Conservation (phyloP, 2,329 filamentous ascomycete genomes). For the Rutstroemia sydowiana region DNA sequence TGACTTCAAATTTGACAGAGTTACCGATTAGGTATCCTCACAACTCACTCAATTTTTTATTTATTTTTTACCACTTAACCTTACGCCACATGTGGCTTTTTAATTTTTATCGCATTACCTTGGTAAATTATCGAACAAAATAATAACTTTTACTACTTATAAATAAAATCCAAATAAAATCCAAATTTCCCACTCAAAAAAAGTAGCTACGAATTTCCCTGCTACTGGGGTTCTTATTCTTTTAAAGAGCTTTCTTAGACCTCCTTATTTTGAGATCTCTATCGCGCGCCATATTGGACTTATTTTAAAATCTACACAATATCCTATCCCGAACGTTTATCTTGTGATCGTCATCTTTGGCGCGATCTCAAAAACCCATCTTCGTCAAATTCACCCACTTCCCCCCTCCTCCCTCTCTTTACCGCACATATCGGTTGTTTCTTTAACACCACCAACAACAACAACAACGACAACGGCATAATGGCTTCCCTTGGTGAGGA, state of each 20-base stretch:
- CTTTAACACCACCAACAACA: too few relatives aligned
- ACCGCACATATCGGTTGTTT: too few relatives aligned
- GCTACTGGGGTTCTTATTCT: conserved; percentile 3
- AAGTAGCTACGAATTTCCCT: conserved; percentile 3
- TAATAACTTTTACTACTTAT: too few relatives aligned
- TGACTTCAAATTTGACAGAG: too few relatives aligned
- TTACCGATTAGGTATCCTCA: too few relatives aligned
- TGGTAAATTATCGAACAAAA: conserved; percentile 9
- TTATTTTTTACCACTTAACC: too few relatives aligned
- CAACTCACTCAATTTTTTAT: not conserved
- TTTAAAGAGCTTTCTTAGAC: not conserved
- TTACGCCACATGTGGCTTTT: not conserved
- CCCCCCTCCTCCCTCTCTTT: conserved; percentile 20
- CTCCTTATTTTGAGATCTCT: not conserved
- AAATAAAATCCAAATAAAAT: conserved; percentile 12
- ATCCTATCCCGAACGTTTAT: too few relatives aligned
- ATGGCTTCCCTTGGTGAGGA: conserved; percentile 98
- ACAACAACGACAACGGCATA: conserved; percentile 17
- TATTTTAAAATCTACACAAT: too few relatives aligned
- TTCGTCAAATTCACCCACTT: conserved; percentile 3
- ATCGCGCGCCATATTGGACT: not conserved
- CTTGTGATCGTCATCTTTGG: conserved; percentile 7
- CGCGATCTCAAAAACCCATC: conserved; percentile 9
- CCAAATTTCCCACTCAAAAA: not conserved
- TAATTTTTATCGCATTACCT: conserved; percentile 2